Conservation (phyloP, 306 rosid species). For the Canavalia ensiformis region DNA sequence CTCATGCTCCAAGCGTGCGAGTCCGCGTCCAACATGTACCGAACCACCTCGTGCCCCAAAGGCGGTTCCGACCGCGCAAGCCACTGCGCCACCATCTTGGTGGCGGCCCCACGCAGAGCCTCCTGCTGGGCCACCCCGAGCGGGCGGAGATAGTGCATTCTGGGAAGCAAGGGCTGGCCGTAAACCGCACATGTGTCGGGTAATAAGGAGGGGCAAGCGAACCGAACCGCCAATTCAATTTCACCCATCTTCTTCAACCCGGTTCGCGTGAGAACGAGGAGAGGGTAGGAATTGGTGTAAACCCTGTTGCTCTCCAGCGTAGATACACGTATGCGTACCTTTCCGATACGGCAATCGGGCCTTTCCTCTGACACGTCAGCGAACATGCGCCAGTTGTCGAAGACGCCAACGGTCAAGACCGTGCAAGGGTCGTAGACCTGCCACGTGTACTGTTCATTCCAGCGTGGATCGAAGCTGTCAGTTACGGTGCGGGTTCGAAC, state of each 20-base stretch:
- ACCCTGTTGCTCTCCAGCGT: conserved; percentile 86
- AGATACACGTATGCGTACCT: conserved; percentile 86
- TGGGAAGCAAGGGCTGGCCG: conserved; percentile 85
- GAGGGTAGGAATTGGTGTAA: conserved; percentile 80
- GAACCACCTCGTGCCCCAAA: conserved; percentile 83
- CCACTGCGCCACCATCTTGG: conserved; percentile 87
- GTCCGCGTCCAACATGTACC: conserved; percentile 92
- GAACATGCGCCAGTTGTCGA: conserved; percentile 75
- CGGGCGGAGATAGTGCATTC: conserved; percentile 91
- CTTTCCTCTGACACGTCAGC: conserved; percentile 53
- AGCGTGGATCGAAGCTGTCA: conserved; percentile 81
- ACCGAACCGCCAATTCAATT: conserved; percentile 85
- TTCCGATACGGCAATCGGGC: conserved; percentile 69
- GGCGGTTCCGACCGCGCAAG: conserved; percentile 85
- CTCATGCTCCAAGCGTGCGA: conserved; percentile 98
- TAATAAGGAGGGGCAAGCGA: conserved; percentile 74
- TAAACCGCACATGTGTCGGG: conserved; percentile 82
- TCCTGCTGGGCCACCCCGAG: conserved; percentile 91
- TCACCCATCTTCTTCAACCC: conserved; percentile 96
- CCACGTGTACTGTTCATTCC: conserved; percentile 99
- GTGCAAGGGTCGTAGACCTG: conserved; percentile 89
- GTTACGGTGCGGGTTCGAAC: conserved; percentile 82
- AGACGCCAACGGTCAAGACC: conserved; percentile 77
- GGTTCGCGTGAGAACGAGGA: conserved; percentile 59
- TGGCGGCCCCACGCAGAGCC: conserved; percentile 83